Base-by-base conservation (phyloP, 352 stramenopile genomes). In the Globisporangium abappressorium region DNA sequence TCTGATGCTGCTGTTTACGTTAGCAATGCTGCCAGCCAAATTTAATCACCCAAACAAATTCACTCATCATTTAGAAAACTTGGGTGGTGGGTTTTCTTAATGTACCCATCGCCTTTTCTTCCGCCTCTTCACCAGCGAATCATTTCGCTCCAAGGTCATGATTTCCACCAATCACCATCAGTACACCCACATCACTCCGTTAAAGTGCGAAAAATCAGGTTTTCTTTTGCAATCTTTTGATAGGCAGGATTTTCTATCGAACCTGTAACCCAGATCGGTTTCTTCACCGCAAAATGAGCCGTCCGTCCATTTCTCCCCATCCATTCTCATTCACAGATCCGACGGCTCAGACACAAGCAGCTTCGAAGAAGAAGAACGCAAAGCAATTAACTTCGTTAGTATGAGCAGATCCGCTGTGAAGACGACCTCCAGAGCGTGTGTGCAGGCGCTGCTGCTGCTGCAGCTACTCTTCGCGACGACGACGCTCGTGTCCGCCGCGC, bases 121-220 rank as follows among this genome's bases (percentile, higher is more conserved):
- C 2, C 20, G 22, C 9, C n/a, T 5, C 22, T 65, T 58, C 51
- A 15, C 20, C n/a, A 57, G 54, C 60, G 30, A 65, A 65, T 65
- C 60, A 49, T 33, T 11, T 22, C 33, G 2, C 28, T 14, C 55
- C 20, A 28, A 8, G 15, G 12, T 15, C 11, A 8, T 15, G 2
- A 41, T 66, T 60, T 54, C 33, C 49, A 5, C 61, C 22, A 67
- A 67, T 61, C 62, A 34, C 30, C 2, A 33, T 33, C 30, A 33
- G 30, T 5, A 0, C 22, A 67, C 62, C 62, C 62, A 67, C 47
- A 18, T 20, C 15, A 3, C 24, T 49, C 28, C 22, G 1, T 12
- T 12, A 47, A 65, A 65, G 46, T 65, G 33, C 60, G 60, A 65
- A 61, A 68, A 62, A 68, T 68, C 62, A 68, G 62, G 51, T 38